Evolutionary conservation across 208 protist genomes (phyloP).

Genomic region (Leishmania guyanensis): DNA sequence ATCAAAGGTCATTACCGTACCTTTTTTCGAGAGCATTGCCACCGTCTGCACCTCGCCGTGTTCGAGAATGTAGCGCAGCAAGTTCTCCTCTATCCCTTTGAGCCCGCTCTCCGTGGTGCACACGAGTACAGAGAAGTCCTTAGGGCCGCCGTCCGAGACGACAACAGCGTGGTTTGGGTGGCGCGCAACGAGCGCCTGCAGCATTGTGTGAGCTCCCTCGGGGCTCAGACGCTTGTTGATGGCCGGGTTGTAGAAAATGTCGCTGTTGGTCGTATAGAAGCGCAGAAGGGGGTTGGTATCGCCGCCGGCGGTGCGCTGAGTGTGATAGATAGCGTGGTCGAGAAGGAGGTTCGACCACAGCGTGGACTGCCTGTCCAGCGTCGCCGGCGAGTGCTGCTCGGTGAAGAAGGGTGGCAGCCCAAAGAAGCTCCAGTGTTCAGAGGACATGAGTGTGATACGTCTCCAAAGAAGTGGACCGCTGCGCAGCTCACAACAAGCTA

Average conservation of each 20-base stretch:
- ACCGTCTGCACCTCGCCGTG: slow-evolving; percentile 78
- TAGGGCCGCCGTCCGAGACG: slow-evolving; percentile 34
- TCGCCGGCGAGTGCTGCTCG: slow-evolving; percentile 61
- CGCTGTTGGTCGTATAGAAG: slow-evolving; percentile 69
- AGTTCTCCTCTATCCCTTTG: slow-evolving; percentile 63
- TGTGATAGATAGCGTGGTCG: slow-evolving; percentile 80
- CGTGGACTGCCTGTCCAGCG: slow-evolving; percentile 54
- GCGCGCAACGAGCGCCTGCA: slow-evolving; percentile 56
- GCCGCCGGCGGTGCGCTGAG: slow-evolving; percentile 21
- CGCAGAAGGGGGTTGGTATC: slow-evolving; percentile 47
- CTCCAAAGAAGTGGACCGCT: not conserved
- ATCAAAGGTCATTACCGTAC: slow-evolving; percentile 90
- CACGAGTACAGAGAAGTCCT: slow-evolving; percentile 71
- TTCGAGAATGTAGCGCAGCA: slow-evolving; percentile 80
- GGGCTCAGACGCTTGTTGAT: slow-evolving; percentile 69
- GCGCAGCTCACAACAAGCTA: not conserved
- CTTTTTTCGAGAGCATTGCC: slow-evolving; percentile 73
- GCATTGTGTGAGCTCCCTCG: slow-evolving; percentile 53
- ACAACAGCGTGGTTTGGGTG: slow-evolving; percentile 68
- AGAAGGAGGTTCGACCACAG: slow-evolving; percentile 74
- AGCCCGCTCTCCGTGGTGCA: slow-evolving; percentile 68
- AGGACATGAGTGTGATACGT: slow-evolving; percentile 11
- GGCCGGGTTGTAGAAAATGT: slow-evolving; percentile 72
- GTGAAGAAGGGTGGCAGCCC: slow-evolving; percentile 89
- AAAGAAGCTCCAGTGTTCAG: slow-evolving; percentile 82